Percentiles rank a stretch among this genome's conserved stretches.
Conservation (phyloP, 176 grass and related monocot genomes). For the Bromus sterilis region DNA sequence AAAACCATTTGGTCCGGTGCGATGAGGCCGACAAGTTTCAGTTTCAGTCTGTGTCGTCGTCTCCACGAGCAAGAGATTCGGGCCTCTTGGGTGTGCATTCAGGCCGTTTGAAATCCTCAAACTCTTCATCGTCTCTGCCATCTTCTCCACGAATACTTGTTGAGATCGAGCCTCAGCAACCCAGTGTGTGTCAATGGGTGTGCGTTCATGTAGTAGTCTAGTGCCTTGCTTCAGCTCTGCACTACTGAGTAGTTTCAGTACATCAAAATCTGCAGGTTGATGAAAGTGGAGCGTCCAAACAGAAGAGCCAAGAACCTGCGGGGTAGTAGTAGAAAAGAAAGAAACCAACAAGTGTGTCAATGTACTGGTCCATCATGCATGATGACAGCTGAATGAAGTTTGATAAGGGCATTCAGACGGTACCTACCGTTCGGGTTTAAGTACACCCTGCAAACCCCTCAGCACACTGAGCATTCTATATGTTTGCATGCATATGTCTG, state of each 20-base stretch:
- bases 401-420: neutral
- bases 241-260: neutral
- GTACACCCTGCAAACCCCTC: neutral
- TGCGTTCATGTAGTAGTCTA: no score
- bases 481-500: neutral
- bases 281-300: neutral
- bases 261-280: neutral
- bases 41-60: neutral
- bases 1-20: neutral
- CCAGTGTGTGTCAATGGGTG: no score
- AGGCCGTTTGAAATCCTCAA: neutral
- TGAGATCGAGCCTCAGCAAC: no score
- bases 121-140: neutral
- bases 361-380: neutral
- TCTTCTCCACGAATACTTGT: slow-evolving; percentile 20
- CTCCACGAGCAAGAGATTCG: no score
- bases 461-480: neutral
- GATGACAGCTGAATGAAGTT: neutral
- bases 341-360: no score
- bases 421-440: neutral
- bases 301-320: neutral
- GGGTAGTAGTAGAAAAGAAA: neutral
- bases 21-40: neutral
- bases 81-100: no score
- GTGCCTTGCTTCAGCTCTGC: neutral